Evolutionary conservation across 352 stramenopile species (phyloP).

Genomic region (Pythium dissotocum): DNA sequence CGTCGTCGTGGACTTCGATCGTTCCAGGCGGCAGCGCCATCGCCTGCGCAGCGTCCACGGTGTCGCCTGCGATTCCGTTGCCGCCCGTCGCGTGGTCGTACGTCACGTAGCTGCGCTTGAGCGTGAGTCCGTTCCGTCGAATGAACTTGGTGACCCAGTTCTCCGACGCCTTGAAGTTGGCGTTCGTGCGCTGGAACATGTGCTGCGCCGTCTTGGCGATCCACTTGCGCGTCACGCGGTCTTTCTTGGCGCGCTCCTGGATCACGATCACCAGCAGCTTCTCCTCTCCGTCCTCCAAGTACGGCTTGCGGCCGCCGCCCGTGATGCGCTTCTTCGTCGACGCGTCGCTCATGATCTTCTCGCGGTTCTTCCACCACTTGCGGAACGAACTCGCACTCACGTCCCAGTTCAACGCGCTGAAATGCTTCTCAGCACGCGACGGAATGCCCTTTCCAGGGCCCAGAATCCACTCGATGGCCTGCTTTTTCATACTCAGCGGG

Average conservation of each 20-base stretch:
- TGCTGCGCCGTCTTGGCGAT: conserved; percentile 83
- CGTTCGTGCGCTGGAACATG: conserved; percentile 78
- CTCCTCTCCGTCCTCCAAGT: conserved; percentile 67
- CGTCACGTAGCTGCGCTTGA: conserved; percentile 78
- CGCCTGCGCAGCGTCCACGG: not conserved
- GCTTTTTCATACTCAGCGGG: conserved; percentile 80
- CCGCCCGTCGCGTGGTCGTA: conserved; percentile 43
- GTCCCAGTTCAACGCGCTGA: conserved; percentile 68
- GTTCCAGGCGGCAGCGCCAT: conserved; percentile 14
- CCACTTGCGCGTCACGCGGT: conserved; percentile 79
- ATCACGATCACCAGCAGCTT: conserved; percentile 76
- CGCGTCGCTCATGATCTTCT: conserved; percentile 74
- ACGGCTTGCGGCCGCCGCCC: conserved; percentile 70
- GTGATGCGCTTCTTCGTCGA: conserved; percentile 73
- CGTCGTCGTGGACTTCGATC: conserved; percentile 28
- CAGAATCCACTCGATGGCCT: conserved; percentile 82
- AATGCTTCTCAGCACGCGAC: conserved; percentile 73
- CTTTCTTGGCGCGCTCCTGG: conserved; percentile 75
- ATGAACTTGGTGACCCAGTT: conserved; percentile 89
- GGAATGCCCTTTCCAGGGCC: conserved; percentile 68
- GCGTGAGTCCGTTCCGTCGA: conserved; percentile 67
- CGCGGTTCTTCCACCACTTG: conserved; percentile 87
- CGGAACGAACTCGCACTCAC: conserved; percentile 76
- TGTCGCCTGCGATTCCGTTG: not conserved
- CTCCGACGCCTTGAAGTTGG: conserved; percentile 74